A percentile compares a stretch with the other conserved stretches of the same genome.
phyloP scores from a whole-genome alignment of 1,139 yeast species.

The Saccharomyces uvarum region DNA sequence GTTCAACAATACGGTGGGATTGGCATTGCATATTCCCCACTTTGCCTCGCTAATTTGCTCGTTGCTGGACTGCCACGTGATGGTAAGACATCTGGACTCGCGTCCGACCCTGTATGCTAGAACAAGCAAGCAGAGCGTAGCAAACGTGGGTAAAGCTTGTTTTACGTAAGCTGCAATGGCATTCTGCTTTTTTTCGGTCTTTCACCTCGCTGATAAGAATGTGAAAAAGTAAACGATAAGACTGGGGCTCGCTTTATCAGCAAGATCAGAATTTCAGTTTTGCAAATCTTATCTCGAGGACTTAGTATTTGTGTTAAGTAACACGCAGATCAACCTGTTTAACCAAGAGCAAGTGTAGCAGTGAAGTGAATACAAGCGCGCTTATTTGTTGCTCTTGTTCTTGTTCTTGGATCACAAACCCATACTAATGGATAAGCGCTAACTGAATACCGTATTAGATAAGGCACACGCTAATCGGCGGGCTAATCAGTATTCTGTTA shows the following conservation, averaged over 20 bases:
- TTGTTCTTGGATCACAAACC: not conserved
- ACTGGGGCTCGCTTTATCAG: not conserved
- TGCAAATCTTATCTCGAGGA: not conserved
- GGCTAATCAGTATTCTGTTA: not conserved
- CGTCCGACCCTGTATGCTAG: not conserved
- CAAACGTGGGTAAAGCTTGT: not conserved
- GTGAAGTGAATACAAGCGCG: not conserved
- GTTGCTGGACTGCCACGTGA: not conserved
- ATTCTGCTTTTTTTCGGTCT: not conserved
- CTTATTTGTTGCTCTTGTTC: not conserved
- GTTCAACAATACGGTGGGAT: not conserved
- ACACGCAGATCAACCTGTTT: not conserved
- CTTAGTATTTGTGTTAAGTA: not conserved
- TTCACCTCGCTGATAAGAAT: not conserved
- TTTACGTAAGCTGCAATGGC: not conserved
- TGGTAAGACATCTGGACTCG: not conserved
- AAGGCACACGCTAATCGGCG: not conserved
- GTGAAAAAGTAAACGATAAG: not conserved
- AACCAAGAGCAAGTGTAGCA: not conserved
- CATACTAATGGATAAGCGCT: not conserved
- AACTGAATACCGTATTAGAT: not conserved
- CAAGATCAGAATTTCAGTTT: not conserved
- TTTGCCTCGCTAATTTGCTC: not conserved
- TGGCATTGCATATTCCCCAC: not conserved
- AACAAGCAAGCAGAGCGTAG: not conserved